A percentile compares a stretch with the other conserved stretches of the same genome.
These are phyloP conservation scores for Fraxinus floribunda DNA, from an alignment of 305 asterid species.

Conservation along the genomic window DNA sequence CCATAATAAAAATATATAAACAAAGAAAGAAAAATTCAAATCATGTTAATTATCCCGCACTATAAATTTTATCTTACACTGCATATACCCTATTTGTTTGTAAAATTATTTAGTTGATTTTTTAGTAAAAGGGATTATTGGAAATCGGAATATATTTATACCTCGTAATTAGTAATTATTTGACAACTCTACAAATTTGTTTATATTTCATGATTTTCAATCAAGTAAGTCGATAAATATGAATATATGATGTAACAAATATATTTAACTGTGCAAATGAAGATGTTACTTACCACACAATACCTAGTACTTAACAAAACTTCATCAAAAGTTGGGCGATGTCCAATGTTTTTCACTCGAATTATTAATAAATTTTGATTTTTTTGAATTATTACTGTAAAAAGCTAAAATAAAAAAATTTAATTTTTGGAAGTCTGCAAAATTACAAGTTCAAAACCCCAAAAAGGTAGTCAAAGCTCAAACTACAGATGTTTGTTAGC, in stretches of 20 bases:
- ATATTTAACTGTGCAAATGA: too few species aligned
- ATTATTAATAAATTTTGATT: too few species aligned
- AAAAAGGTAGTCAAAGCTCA: constrained; percentile 60
- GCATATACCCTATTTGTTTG: neutral
- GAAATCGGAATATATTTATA: constrained; percentile 29
- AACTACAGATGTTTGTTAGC: constrained; percentile 28
- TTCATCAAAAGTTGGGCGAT: too few species aligned
- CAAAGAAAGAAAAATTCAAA: too few species aligned
- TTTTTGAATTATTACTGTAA: neutral
- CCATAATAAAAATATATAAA: neutral
- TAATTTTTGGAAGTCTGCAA: constrained; percentile 14
- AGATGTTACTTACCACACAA: too few species aligned
- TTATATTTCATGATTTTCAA: too few species aligned
- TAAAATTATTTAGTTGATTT: neutral
- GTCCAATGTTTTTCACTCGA: too few species aligned
- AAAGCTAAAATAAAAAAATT: neutral
- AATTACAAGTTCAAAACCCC: constrained; percentile 31
- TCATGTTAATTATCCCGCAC: neutral
- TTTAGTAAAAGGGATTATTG: neutral
- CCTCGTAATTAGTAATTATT: constrained; percentile 29
- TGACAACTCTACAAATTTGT: neutral
- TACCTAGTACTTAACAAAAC: too few species aligned
- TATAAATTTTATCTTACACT: neutral
- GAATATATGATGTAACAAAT: too few species aligned
- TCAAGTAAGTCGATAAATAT: too few species aligned